Base-by-base conservation (phyloP, 441 rosid genomes). In the Omphalea diandra region DNA sequence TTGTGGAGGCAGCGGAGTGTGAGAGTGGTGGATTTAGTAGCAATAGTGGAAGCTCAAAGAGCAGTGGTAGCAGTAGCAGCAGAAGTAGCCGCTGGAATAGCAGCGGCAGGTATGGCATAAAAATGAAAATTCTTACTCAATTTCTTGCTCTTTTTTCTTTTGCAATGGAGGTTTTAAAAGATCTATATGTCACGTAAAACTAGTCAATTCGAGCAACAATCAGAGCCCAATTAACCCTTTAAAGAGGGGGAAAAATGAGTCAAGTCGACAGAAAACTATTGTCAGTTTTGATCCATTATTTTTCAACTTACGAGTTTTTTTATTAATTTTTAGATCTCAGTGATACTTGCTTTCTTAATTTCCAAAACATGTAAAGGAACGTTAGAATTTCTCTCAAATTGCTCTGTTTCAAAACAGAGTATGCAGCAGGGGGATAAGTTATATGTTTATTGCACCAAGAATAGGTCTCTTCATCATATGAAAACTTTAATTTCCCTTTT, bases 1-100 rank as follows among this genome's bases (percentile, higher is more conserved):
- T 67, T 57, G 50, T 81, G 9, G 80, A 63, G 1, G 70, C 76
- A 1, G 69, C 66, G 43, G 81, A 82, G 65, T 79, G 77, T 46
- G 88, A 82, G 57, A 85, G 81, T 31, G 71, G 52, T 54, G 82
- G 82, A 65, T 77, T 79, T 5, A 85, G 85, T 64, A 72, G 81
- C 27, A 82, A 81, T 26, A 78, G 84, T 43, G 75, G 86, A 46
- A 85, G 90, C 72, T 75, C 81, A 26, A 78, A 81, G 66, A 87
- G 88, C 77, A 85, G 83, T 33, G 71, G 81, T 14, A 75, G 88
- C 53, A 77, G 82, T 80, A 79, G 85, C 65, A 74, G 71, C 29
- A 80, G 85, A 35, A 82, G 82, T 59, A 73, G 77, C 80, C 78
- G 82, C 67, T 81, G 73, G 58, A 79, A 63, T 67, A 72, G 61